phyloP scores from a whole-genome alignment of 495 filamentous ascomycete genomes.

The Aspergillus leporis region DNA sequence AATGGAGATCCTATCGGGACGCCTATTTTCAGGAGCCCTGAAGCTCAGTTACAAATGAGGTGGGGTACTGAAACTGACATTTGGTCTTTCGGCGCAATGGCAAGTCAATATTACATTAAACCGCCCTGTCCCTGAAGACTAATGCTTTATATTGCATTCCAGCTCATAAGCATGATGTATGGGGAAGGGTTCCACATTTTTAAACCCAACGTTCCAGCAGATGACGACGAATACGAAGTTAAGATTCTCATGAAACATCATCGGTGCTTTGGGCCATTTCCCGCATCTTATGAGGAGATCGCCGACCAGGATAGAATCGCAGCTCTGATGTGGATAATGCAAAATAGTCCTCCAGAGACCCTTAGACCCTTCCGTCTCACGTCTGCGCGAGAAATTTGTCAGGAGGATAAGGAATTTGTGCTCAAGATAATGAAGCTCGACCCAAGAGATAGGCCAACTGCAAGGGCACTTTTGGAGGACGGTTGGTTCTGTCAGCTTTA shows the following conservation, averaged over 20 bases:
- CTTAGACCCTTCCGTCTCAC: no score
- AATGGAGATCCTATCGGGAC: conserved; percentile 39
- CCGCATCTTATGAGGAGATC: conserved; percentile 32
- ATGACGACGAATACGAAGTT: conserved; percentile 40
- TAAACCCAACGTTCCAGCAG: conserved; percentile 37
- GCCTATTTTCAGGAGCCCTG: conserved; percentile 39
- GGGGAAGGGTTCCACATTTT: conserved; percentile 43
- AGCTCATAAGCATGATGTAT: conserved; percentile 45
- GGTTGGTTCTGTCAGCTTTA: conserved; percentile 14
- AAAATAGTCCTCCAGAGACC: no score
- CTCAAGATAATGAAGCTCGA: conserved; percentile 30
- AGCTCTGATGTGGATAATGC: conserved; percentile 23
- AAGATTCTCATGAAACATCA: conserved; percentile 42
- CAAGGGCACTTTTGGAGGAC: conserved; percentile 24
- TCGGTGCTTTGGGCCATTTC: conserved; percentile 45
- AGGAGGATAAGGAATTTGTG: conserved; percentile 27
- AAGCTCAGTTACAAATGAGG: conserved; percentile 33
- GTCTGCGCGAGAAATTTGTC: no score
- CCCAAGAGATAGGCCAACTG: conserved; percentile 28
- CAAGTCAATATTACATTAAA: conserved; percentile 18
- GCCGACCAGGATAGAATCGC: conserved; percentile 22
- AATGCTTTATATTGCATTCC: conserved; percentile 11
- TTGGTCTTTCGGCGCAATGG: conserved; percentile 45
- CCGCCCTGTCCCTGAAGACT: not conserved
- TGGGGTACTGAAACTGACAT: conserved; percentile 45